Conservation (phyloP, 1,284 basidiomycete species). For the Puccinia polysora region DNA sequence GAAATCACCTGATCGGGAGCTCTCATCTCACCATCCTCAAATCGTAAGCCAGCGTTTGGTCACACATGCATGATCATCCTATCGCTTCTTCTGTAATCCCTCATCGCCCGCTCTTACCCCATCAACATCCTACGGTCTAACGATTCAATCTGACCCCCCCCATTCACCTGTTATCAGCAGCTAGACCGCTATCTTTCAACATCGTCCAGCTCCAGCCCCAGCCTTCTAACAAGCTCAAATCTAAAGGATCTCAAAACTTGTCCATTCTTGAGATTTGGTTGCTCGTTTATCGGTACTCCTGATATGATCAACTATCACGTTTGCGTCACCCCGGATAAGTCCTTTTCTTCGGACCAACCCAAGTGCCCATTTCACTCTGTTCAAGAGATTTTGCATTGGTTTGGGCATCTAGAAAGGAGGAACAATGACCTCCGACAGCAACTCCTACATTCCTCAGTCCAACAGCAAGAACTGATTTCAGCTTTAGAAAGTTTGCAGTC, state of each 20-base stretch:
- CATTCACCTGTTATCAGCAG: not conserved
- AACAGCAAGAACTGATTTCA: not conserved
- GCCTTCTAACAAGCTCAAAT: not conserved
- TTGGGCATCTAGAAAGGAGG: slow-evolving; percentile 14
- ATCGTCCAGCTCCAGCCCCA: not conserved
- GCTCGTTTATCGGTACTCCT: slow-evolving; percentile 11
- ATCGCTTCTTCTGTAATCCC: too few relatives aligned
- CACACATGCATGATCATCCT: too few relatives aligned
- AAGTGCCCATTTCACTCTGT: slow-evolving; percentile 13
- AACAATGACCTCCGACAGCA: slow-evolving; percentile 6
- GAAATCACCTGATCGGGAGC: not conserved
- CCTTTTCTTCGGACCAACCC: not conserved
- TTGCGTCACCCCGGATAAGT: not conserved
- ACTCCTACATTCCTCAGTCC: slow-evolving; percentile 7
- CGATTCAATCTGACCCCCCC: too few relatives aligned
- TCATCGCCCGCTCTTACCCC: too few relatives aligned
- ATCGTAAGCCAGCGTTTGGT: too few relatives aligned
- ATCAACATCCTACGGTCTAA: too few relatives aligned
- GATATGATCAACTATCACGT: not conserved
- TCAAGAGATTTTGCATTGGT: slow-evolving; percentile 11
- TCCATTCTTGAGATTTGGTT: slow-evolving; percentile 30
- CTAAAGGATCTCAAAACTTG: not conserved
- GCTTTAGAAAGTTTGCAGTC: slow-evolving; percentile 8
- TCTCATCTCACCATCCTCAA: not conserved
- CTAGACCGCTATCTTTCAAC: not conserved